Percentiles rank a stretch among this genome's conserved stretches.
Conservation (phyloP, 1,284 basidiomycete genomes). For the Trichosporon ovoides region DNA sequence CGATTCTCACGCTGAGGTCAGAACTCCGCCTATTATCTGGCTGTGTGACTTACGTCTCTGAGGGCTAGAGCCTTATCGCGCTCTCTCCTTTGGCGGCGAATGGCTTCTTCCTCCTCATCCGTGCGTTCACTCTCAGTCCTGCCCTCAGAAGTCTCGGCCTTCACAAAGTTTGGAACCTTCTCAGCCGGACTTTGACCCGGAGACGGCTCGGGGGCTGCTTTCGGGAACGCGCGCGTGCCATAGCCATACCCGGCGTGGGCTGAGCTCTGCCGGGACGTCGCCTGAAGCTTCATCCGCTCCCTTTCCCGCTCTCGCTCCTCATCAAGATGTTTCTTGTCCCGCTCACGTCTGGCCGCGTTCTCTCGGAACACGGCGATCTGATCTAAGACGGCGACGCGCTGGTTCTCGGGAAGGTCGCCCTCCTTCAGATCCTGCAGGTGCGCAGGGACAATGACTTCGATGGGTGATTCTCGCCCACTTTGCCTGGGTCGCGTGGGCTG, state of each 20-base stretch:
- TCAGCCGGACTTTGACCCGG: neutral
- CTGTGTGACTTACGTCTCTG: constrained; percentile 64
- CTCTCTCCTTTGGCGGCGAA: constrained; percentile 65
- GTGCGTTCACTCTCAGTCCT: constrained; percentile 57
- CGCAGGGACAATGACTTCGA: constrained; percentile 69
- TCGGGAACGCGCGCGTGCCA: constrained; percentile 22
- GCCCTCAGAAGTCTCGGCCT: constrained; percentile 54
- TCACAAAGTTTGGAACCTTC: constrained; percentile 69
- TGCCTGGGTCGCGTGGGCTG: constrained; percentile 22
- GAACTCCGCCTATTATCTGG: neutral
- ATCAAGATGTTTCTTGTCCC: constrained; percentile 72
- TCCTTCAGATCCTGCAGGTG: constrained; percentile 92
- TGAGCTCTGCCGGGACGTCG: neutral
- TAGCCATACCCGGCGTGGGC: constrained; percentile 30
- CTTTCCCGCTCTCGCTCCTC: constrained; percentile 42
- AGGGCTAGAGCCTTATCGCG: constrained; percentile 74
- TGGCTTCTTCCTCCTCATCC: constrained; percentile 76
- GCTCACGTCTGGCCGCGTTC: constrained; percentile 74
- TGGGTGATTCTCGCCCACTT: constrained; percentile 50
- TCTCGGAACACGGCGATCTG: constrained; percentile 92
- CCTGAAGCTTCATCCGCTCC: constrained; percentile 13
- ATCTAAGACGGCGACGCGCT: constrained; percentile 84
- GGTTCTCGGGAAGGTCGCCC: constrained; percentile 90
- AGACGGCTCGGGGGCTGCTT: constrained; percentile 3
- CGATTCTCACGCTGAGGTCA: constrained; percentile 53